Evolutionary conservation across 768 basidiomycete genomes (phyloP), one percentile per base, ranked within the genome.

Genomic region (Tylopilus plumbeoviolaceoides): DNA sequence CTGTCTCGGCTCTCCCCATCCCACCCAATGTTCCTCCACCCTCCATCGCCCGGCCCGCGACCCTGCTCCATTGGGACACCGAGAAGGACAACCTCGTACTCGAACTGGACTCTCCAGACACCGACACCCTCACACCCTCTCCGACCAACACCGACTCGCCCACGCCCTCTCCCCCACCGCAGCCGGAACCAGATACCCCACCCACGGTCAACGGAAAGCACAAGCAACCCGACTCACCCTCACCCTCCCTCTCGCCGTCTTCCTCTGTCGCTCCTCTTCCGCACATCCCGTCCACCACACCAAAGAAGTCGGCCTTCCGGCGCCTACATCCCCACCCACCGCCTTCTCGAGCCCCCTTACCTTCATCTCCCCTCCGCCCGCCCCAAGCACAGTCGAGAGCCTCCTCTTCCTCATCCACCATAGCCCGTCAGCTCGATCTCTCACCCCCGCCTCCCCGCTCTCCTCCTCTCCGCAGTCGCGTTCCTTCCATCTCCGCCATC

Each of bases 291-390:
- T 11, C 46, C 12, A 11, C 39, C 30, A 35, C 33, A 21, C 45
- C 52, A 0, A 62, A 48, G 43, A 80, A 73, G 56, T 59, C 72
- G 1, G 81, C 80, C 0, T 82, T 83, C 63, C 75, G 82, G 25
- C 79, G 75, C 44, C 60, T 84, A 18, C 78, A 78, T 21, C 66
- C 74, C 36, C 66, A 70, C 53, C 66, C 28, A 14, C 63, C 53
- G 43, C 44, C 62, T 20, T 20, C 60, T 27, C 57, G 61, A 23
- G 50, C 60, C 5, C 53, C 68, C 1, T 23, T 70, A 12, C 58
- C 66, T 14, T 63, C 71, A 2, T 75, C 75, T 14, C 69, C 75
- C 8, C 61, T 75, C 15, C 70, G 73, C 7, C 65, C 68, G 1
- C 58, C 48, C 18, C 39, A 54, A 33, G 51, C 57, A 10, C 62